Conservation (phyloP, 2,329 filamentous ascomycete genomes). For the Penicillium janthinellum region DNA sequence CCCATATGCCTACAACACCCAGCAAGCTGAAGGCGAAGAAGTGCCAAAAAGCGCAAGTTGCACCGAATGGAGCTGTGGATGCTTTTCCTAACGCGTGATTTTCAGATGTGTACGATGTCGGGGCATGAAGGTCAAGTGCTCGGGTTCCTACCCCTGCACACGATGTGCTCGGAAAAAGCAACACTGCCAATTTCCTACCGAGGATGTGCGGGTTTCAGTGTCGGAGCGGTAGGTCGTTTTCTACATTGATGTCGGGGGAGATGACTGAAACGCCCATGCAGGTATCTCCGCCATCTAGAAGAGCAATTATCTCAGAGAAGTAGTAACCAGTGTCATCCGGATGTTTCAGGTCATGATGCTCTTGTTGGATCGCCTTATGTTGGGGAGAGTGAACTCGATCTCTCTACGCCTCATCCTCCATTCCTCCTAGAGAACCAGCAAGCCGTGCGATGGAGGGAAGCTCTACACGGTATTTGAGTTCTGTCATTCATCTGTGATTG, state of each 20-base stretch:
- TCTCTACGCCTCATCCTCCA: constrained; percentile 1
- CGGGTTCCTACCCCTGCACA: constrained; percentile 28
- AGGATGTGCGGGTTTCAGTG: constrained; percentile 27
- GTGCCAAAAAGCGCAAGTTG: constrained; percentile 26
- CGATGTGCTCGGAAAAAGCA: constrained; percentile 28
- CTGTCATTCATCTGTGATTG: background rate
- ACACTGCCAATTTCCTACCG: constrained; percentile 25
- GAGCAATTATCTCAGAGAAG: constrained; percentile 15
- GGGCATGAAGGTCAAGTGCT: constrained; percentile 34
- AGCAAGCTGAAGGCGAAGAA: constrained; percentile 21
- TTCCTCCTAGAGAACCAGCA: constrained; percentile 9
- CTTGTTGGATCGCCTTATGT: constrained; percentile 1
- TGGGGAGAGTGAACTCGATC: constrained; percentile 4
- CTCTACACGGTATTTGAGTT: constrained; percentile 2
- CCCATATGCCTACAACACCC: constrained; percentile 18
- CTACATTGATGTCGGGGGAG: background rate
- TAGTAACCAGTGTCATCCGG: background rate
- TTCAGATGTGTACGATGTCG: constrained; percentile 31
- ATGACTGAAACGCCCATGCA: constrained; percentile 5
- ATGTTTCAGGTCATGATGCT: background rate
- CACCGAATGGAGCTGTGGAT: background rate
- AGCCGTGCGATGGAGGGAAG: constrained; percentile 3
- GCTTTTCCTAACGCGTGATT: background rate
- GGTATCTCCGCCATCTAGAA: constrained; percentile 25
- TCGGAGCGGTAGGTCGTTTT: constrained; percentile 23